Evolutionary conservation across 768 basidiomycete species (phyloP).

Genomic region (Mycena haematopus): DNA sequence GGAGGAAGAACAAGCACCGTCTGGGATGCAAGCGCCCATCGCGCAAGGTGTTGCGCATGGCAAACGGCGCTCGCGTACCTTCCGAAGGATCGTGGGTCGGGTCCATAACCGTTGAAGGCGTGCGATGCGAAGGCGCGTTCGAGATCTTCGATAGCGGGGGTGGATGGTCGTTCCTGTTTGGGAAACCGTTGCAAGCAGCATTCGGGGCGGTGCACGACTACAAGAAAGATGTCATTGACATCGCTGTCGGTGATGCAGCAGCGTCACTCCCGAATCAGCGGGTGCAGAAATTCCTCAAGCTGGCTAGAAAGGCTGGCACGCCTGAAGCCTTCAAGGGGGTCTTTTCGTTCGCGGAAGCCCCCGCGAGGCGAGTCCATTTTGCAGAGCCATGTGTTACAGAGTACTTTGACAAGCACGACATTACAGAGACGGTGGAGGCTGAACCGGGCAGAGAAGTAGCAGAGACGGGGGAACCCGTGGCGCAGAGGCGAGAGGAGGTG

Average conservation of each 20-base stretch:
- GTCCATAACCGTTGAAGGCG: constrained; percentile 21
- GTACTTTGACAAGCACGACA: no score
- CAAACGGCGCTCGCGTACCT: constrained; percentile 34
- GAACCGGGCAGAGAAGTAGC: not conserved
- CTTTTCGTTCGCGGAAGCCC: constrained; percentile 7
- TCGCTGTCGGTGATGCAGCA: not conserved
- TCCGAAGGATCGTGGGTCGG: constrained; percentile 34
- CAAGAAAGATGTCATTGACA: not conserved
- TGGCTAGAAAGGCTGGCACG: not conserved
- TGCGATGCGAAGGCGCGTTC: constrained; percentile 13
- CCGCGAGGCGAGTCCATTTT: constrained; percentile 9
- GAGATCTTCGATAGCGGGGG: constrained; percentile 35
- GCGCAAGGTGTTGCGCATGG: constrained; percentile 37
- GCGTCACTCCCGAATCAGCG: not conserved
- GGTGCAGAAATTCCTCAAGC: not conserved
- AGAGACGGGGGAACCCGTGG: no score
- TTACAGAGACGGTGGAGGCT: not conserved
- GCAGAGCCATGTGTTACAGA: no score
- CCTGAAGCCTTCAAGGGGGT: constrained; percentile 9
- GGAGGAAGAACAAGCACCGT: constrained; percentile 9
- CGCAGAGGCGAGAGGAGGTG: no score
- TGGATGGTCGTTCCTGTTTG: constrained; percentile 28
- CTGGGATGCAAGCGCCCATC: constrained; percentile 29
- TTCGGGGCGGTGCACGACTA: constrained; percentile 29
- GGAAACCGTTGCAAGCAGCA: constrained; percentile 28